A percentile compares a stretch with the other conserved stretches of the same genome.
These are phyloP conservation scores for Chaetomium sp. DNA, from an alignment of 2,329 filamentous ascomycete species.

Conservation along the genomic window DNA sequence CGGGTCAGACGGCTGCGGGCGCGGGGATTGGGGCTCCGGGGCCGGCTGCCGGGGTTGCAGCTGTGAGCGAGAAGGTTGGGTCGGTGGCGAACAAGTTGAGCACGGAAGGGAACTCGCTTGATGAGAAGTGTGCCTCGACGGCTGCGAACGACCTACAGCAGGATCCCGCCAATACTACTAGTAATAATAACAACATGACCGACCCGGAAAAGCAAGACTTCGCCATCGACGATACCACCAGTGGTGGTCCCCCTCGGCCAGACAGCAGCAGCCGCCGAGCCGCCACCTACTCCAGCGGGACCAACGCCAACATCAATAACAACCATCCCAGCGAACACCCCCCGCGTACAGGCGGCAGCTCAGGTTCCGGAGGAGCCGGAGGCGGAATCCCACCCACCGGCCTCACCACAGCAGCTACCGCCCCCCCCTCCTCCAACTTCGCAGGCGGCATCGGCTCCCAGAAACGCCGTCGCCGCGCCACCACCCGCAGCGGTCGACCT, in stretches of 20 bases:
- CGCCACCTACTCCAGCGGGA: conserved; percentile 48
- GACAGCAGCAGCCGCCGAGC: conserved; percentile 43
- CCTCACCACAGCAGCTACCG: too few species aligned
- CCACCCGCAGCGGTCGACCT: conserved; percentile 61
- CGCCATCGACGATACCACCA: conserved; percentile 19
- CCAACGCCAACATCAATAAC: too few species aligned
- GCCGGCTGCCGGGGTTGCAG: conserved; percentile 35
- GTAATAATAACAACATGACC: conserved; percentile 19
- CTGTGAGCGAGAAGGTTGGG: conserved; percentile 30
- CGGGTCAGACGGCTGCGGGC: conserved; percentile 25
- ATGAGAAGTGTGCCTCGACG: conserved; percentile 38
- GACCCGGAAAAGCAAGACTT: conserved; percentile 4
- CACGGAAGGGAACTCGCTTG: conserved; percentile 25
- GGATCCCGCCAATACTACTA: neutral
- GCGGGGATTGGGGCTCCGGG: conserved; percentile 40
- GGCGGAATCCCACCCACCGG: too few species aligned
- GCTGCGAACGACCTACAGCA: too few species aligned
- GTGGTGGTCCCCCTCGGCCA: conserved; percentile 19
- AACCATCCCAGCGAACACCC: conserved; percentile 36
- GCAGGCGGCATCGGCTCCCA: conserved; percentile 37
- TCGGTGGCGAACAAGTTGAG: conserved; percentile 19
- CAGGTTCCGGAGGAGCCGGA: neutral
- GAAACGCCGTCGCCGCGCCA: conserved; percentile 59
- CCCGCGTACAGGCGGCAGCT: conserved; percentile 22
- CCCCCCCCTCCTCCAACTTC: too few species aligned